phyloP scores from a whole-genome alignment of 169 alveolate species.

The Hammondia hammondi region DNA sequence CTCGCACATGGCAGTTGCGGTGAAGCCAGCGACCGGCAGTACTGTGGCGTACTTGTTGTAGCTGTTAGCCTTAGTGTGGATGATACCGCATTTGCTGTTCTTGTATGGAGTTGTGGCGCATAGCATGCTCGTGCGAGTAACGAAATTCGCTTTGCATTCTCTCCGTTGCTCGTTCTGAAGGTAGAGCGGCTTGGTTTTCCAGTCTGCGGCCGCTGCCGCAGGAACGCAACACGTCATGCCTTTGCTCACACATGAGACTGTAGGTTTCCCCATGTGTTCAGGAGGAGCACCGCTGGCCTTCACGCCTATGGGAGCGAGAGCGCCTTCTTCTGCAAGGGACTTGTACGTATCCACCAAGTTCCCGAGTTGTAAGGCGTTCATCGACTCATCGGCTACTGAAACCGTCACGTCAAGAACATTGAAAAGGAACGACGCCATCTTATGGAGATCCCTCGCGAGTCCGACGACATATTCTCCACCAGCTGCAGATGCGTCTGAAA shows the following conservation, averaged over 20 bases:
- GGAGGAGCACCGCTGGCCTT: neutral
- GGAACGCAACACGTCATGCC: constrained; percentile 63
- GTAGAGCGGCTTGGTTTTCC: constrained; percentile 26
- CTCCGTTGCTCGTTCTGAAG: constrained; percentile 33
- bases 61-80: neutral
- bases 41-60: constrained; percentile 44
- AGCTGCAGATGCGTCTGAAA: neutral
- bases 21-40: constrained; percentile 50
- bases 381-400: constrained; percentile 29
- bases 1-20: constrained; percentile 51
- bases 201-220: constrained; percentile 40
- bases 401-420: neutral
- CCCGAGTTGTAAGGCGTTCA: constrained; percentile 11
- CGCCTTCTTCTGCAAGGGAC: neutral
- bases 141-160: constrained; percentile 44
- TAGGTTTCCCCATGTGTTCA: constrained; percentile 20
- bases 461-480: constrained; percentile 18
- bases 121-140: constrained; percentile 6
- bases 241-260: constrained; percentile 12
- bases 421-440: neutral
- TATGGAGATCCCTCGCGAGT: constrained; percentile 1
- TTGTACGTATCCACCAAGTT: constrained; percentile 33
- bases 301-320: constrained; percentile 38
- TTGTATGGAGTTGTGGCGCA: constrained; percentile 45
- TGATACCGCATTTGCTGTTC: constrained; percentile 33